Evolutionary conservation across 2,329 filamentous ascomycete species (phyloP).

Genomic region (Nemania sp.): DNA sequence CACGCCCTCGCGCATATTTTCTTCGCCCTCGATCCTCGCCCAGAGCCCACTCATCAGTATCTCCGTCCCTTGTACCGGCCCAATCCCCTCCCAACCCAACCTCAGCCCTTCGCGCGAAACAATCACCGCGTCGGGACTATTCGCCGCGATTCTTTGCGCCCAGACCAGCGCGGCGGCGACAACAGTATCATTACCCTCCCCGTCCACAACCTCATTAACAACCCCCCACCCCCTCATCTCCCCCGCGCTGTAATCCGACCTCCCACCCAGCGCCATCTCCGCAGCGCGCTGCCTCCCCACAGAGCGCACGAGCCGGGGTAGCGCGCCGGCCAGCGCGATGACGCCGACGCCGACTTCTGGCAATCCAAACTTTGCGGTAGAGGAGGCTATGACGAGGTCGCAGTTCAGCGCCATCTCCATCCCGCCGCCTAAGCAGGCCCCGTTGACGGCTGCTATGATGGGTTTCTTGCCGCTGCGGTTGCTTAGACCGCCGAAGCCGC

Average conservation of each 20-base stretch:
- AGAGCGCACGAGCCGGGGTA: constrained; percentile 66
- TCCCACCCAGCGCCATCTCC: constrained; percentile 70
- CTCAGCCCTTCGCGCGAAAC: constrained; percentile 73
- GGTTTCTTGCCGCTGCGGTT: constrained; percentile 73
- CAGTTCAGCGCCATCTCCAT: constrained; percentile 76
- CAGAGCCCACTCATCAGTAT: constrained; percentile 62
- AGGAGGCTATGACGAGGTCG: constrained; percentile 69
- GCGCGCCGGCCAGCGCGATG: constrained; percentile 69
- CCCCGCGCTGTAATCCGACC: constrained; percentile 55
- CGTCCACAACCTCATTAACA: constrained; percentile 65
- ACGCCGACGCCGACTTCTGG: constrained; percentile 75
- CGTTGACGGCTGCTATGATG: constrained; percentile 76
- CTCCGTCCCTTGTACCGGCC: constrained; percentile 64
- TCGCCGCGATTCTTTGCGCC: constrained; percentile 63
- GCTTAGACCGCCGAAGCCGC: constrained; percentile 68
- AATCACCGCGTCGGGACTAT: constrained; percentile 76
- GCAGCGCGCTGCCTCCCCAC: constrained; percentile 71
- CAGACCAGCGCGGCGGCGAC: constrained; percentile 62
- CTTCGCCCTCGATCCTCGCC: constrained; percentile 61
- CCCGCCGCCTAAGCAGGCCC: constrained; percentile 73
- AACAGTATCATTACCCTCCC: constrained; percentile 46
- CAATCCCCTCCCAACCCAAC: constrained; percentile 71
- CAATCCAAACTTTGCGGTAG: constrained; percentile 64
- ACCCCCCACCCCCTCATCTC: constrained; percentile 69
- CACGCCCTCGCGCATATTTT: constrained; percentile 76